Evolutionary conservation across 495 filamentous ascomycete genomes (phyloP), one percentile per base, ranked within the genome.

Genomic region (Lasiosphaeria hispida): DNA sequence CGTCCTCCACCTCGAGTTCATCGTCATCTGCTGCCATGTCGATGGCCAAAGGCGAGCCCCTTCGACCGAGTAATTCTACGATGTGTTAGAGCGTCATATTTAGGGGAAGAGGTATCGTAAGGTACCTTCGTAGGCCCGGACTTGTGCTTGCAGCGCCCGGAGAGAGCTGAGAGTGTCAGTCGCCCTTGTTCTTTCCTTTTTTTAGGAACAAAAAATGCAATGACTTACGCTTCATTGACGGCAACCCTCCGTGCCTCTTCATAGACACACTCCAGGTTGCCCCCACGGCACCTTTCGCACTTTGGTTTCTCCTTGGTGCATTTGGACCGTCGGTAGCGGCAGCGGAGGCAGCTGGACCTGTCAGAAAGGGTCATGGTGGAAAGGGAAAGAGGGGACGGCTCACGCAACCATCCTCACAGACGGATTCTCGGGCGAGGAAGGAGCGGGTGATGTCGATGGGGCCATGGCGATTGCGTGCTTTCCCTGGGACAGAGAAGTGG

Each of bases 241-340:
- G 42, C n/a, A 38, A 69, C 53, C 38, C 51, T 60, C 35, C 63
- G 58, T 0, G 58, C 56, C 39, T 55, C 43, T 39, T 60, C 55
- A 18, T 69, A 69, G n/a, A 56, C 44, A 37, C 66, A 69, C 23
- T 55, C 48, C 14, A 55, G 37, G 5, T 34, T 38, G 18, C 54
- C 40, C 23, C 55, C 54, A 3, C 58, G 63, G 15, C 66, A 69
- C 18, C 59, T 50, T 14, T 42, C 39, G 49, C 66, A 69, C 19
- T 39, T 55, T 7, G 66, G 66, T 36, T 55, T 59, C 3, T 66
- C 61, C 30, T 62, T 66, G 36, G 60, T 58, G 48, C 66, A 69
- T 10, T 48, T 62, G 0, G 63, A 62, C 17, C 57, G 56, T 7
- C 66, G 52, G 10, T 52, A 42, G 4, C 66, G 60, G 49, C 66